Evolutionary conservation across 148 eudicot genomes (phyloP).

Genomic region (Diospyros kaki): DNA sequence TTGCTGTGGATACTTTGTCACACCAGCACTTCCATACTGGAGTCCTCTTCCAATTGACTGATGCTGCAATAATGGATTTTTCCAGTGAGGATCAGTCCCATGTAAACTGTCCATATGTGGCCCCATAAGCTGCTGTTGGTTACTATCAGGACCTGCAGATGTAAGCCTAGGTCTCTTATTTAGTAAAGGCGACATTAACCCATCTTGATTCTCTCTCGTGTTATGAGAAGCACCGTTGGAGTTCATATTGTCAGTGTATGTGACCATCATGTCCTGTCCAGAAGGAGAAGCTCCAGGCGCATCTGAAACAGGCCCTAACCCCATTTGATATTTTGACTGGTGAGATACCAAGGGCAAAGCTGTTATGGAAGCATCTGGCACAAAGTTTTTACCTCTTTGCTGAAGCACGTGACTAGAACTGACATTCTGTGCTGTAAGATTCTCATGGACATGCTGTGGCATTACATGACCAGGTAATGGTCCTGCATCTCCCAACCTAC

Average conservation of each 20-base stretch:
- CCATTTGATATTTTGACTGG: conserved; percentile 45
- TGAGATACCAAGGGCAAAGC: conserved; percentile 32
- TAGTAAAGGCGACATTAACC: conserved; percentile 44
- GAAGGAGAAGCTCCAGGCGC: conserved; percentile 41
- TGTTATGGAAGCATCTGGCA: conserved; percentile 35
- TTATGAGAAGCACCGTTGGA: conserved; percentile 37
- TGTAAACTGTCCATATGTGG: conserved; percentile 51
- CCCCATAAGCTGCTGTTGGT: conserved; percentile 54
- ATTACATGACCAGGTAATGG: conserved; percentile 31
- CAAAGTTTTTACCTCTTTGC: conserved; percentile 31
- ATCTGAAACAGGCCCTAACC: conserved; percentile 40
- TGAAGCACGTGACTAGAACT: conserved; percentile 31
- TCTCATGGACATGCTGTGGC: conserved; percentile 51
- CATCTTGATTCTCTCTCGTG: conserved; percentile 75
- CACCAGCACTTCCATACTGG: conserved; percentile 50
- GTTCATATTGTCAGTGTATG: conserved; percentile 48
- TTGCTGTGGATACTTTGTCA: conserved; percentile 69
- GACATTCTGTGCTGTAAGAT: conserved; percentile 42
- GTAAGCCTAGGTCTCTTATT: conserved; percentile 57
- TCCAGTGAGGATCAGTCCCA: conserved; percentile 66
- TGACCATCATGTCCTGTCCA: conserved; percentile 51
- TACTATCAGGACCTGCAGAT: conserved; percentile 44
- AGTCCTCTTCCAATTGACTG: conserved; percentile 50
- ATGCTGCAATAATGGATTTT: conserved; percentile 59
- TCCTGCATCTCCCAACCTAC: conserved; percentile 50